Base-by-base conservation (phyloP, 345 rosid species). In the Syzygium aromaticum region DNA sequence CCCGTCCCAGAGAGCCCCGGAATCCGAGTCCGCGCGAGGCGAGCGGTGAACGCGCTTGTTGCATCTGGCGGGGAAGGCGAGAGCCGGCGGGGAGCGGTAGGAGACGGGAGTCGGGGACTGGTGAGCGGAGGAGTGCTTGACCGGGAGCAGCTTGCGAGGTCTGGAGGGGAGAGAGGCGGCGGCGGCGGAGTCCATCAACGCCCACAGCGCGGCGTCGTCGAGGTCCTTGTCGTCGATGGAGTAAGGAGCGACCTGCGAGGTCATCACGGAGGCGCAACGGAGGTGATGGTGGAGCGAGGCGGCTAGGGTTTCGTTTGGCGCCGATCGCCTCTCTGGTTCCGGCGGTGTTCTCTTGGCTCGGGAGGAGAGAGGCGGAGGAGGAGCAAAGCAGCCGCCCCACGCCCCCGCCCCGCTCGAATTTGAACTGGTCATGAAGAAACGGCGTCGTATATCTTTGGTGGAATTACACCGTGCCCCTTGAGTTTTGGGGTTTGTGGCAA, bases 171-270 rank as follows among this genome's bases (percentile, higher is more conserved):
- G 91, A 67, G 97, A 93, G 33, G 98, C 96, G 83, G 95, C 98
- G 84, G 95, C 98, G 63, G 98, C 97, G 54, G 98, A 94, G 93
- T 96, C 99, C 82, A 98, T 95, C 9, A 96, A 94, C 25, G 98
- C 99, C 99, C 99, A 96, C 54, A 98, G 86, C 64, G 97, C 94
- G 73, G 98, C 99, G 89, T 98, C 99, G 89, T 98, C 99, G 43
- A 98, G 94, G 64, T 97, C 97, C 78, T 94, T 96, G 90, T 96
- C 99, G 89, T 85, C 89, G 52, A 87, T 84, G n/a, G 86, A 86
- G 87, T n/a, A 63, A 80, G 28, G 23, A 51, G 84, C 57, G 53
- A 52, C 86, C 19, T 77, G 38, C 10, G 88, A 46, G 38, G 84
- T 30, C 63, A 82, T 82, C 13, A 38, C 59, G 52, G 56, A 46